Evolutionary conservation across 768 basidiomycete species (phyloP).

Genomic region (Gloeopeniophorella convolvens): DNA sequence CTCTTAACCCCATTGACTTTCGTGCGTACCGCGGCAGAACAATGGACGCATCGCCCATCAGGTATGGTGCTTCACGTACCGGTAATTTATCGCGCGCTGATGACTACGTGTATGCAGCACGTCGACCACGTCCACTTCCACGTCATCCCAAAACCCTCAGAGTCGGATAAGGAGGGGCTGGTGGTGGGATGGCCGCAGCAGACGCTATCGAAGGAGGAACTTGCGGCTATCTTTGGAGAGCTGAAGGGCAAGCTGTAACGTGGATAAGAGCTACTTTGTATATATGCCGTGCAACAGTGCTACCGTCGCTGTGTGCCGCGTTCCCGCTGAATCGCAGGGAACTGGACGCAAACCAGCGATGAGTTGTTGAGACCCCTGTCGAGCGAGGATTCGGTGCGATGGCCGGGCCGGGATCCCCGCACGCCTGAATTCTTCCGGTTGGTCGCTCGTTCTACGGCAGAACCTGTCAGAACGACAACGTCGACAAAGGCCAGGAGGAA

Average conservation of each 20-base stretch:
- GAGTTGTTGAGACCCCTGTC: too few relatives aligned
- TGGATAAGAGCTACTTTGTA: neutral
- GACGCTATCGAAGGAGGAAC: slow-evolving; percentile 52
- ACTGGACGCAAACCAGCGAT: too few relatives aligned
- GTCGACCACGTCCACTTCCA: slow-evolving; percentile 93
- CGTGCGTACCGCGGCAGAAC: slow-evolving; percentile 38
- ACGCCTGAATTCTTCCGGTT: too few relatives aligned
- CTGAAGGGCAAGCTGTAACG: slow-evolving; percentile 48
- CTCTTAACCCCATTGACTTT: too few relatives aligned
- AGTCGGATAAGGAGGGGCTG: slow-evolving; percentile 61
- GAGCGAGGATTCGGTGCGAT: too few relatives aligned
- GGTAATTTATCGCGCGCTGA: neutral
- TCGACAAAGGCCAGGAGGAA: too few relatives aligned
- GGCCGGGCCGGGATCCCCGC: too few relatives aligned
- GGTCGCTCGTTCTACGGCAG: too few relatives aligned
- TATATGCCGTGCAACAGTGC: neutral
- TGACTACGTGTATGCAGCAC: slow-evolving; percentile 31
- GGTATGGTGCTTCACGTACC: slow-evolving; percentile 13
- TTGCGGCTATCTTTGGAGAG: slow-evolving; percentile 52
- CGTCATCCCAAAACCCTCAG: slow-evolving; percentile 84
- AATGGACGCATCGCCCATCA: slow-evolving; percentile 56
- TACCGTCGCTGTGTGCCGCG: too few relatives aligned
- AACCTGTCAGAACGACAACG: too few relatives aligned
- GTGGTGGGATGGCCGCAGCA: slow-evolving; percentile 75
- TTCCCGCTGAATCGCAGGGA: too few relatives aligned